Evolutionary conservation across 2,329 filamentous ascomycete species (phyloP).

Genomic region (Akanthomyces lecanii): DNA sequence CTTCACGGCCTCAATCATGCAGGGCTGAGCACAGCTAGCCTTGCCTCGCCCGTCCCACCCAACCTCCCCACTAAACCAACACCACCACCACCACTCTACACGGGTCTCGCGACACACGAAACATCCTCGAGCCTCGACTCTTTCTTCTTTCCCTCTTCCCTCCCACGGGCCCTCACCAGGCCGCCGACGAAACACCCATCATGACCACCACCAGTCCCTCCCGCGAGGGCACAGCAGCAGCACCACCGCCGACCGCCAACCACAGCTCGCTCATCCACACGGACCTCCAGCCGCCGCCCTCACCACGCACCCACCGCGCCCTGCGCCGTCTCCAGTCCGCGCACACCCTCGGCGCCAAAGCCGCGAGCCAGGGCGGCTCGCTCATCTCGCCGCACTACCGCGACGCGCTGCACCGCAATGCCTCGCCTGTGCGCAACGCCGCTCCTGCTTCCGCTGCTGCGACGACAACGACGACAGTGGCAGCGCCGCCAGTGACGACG

Average conservation of each 20-base stretch:
- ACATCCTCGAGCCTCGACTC: not conserved
- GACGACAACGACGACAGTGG: constrained; percentile 19
- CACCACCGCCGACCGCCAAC: not conserved
- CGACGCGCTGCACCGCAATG: constrained; percentile 35
- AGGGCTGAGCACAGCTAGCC: not conserved
- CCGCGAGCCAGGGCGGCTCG: constrained; percentile 43
- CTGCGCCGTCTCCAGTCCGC: constrained; percentile 73
- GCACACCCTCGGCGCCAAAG: constrained; percentile 59
- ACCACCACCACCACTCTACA: constrained; percentile 12
- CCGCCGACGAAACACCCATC: not conserved
- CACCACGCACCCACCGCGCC: constrained; percentile 61
- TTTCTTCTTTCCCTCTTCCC: not conserved
- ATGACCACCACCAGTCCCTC: constrained; percentile 13
- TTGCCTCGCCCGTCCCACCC: constrained; percentile 2
- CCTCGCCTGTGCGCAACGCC: constrained; percentile 29
- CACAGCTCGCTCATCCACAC: constrained; percentile 28
- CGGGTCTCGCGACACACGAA: constrained; percentile 1
- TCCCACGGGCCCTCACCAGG: not conserved
- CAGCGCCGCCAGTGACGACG: constrained; percentile 27
- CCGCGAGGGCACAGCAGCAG: not conserved
- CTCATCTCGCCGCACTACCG: constrained; percentile 62
- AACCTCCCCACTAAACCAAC: constrained; percentile 9
- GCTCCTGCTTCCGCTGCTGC: not conserved
- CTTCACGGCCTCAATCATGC: not conserved
- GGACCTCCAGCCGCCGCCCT: constrained; percentile 52